Evolutionary conservation across 495 filamentous ascomycete genomes (phyloP).

Genomic region (Podospora appendiculata): DNA sequence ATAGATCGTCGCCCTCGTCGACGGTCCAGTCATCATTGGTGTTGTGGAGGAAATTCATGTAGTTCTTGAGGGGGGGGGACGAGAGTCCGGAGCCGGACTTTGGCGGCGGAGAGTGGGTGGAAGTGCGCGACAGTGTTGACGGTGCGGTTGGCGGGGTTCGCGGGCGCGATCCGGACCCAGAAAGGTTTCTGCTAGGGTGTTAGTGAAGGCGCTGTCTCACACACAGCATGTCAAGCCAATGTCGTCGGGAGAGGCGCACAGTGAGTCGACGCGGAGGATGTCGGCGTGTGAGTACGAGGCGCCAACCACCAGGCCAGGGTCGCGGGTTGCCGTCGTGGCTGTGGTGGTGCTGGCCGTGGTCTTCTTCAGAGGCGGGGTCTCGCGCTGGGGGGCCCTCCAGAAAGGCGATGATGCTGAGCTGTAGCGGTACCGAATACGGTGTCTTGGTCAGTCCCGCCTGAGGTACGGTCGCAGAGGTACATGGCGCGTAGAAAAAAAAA

Average conservation of each 20-base stretch:
- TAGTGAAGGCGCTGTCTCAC: constrained; percentile 9
- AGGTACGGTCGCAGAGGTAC: no score
- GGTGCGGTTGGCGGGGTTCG: constrained; percentile 41
- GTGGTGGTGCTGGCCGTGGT: constrained; percentile 10
- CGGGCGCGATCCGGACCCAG: constrained; percentile 37
- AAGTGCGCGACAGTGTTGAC: constrained; percentile 22
- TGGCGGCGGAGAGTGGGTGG: constrained; percentile 47
- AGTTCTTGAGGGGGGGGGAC: constrained; percentile 60
- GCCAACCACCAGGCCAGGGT: constrained; percentile 76
- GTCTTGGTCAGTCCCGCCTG: constrained; percentile 1
- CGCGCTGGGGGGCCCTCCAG: constrained; percentile 61
- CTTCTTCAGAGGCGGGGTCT: constrained; percentile 44
- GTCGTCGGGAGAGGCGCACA: constrained; percentile 37
- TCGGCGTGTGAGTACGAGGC: constrained; percentile 95
- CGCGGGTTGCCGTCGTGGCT: constrained; percentile 38
- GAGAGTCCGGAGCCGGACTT: constrained; percentile 43
- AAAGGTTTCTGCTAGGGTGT: constrained; percentile 29
- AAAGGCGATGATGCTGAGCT: constrained; percentile 74
- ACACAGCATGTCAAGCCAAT: background rate
- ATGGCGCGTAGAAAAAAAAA: background rate
- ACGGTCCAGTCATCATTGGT: constrained; percentile 70
- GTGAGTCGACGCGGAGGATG: constrained; percentile 75
- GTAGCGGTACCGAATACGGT: constrained; percentile 1
- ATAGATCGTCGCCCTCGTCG: constrained; percentile 60
- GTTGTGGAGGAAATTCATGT: constrained; percentile 66